Evolutionary conservation across 148 eudicot genomes (phyloP).

Genomic region (Cornus suecica): DNA sequence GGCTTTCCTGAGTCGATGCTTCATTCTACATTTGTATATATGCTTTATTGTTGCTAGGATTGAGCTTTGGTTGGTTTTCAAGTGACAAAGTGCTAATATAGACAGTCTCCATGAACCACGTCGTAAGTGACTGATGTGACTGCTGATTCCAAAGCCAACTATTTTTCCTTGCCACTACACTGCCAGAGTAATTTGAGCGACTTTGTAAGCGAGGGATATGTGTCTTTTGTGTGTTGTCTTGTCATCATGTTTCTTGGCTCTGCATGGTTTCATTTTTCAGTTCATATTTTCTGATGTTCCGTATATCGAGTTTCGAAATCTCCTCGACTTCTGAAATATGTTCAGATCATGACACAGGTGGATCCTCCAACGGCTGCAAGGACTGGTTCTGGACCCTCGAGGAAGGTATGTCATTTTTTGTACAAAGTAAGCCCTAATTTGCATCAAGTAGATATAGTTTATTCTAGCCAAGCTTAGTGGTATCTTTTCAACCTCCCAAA

Average conservation of each 20-base stretch:
- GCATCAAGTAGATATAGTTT: not conserved
- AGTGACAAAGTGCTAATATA: not conserved
- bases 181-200: not conserved
- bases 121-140: not conserved
- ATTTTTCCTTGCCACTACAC: not conserved
- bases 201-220: not conserved
- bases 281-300: not conserved
- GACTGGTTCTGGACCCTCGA: slow-evolving; percentile 42
- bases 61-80: not conserved
- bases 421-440: not conserved
- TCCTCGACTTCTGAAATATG: slow-evolving; percentile 4
- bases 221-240: not conserved
- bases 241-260: not conserved
- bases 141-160: not conserved
- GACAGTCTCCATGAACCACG: not conserved
- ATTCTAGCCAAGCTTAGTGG: not conserved
- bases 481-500: too few relatives aligned
- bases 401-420: slow-evolving; percentile 35
- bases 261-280: not conserved
- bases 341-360: slow-evolving; percentile 22
- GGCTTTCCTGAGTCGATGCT: not conserved
- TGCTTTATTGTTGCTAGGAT: not conserved
- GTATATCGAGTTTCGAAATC: not conserved
- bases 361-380: slow-evolving; percentile 32
- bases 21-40: too few relatives aligned